phyloP scores from a whole-genome alignment of 192 early-diverging fungal species.

The Haplosporangium gracile region DNA sequence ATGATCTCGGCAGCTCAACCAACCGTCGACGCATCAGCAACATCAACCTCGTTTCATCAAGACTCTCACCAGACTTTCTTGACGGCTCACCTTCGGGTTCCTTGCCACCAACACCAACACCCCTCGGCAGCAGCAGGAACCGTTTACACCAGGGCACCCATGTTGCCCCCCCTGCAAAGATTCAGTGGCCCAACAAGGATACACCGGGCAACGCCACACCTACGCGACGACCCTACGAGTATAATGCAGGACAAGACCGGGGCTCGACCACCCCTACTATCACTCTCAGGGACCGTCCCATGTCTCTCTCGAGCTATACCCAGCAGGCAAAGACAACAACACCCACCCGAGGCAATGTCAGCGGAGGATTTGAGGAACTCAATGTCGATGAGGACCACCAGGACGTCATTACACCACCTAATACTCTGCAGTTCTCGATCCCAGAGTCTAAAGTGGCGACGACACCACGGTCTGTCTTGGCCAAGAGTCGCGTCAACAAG shows the following conservation, averaged over 20 bases:
- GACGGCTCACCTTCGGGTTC: slow-evolving; percentile 18
- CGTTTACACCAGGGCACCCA: background rate
- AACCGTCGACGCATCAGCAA: slow-evolving; percentile 29
- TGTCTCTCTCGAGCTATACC: slow-evolving; percentile 18
- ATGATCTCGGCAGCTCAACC: slow-evolving; percentile 25
- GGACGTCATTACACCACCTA: slow-evolving; percentile 35
- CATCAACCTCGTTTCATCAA: slow-evolving; percentile 18
- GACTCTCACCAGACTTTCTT: slow-evolving; percentile 25
- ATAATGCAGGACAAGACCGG: background rate
- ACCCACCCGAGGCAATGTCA: background rate
- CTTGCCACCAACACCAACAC: slow-evolving; percentile 42
- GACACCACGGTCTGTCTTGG: slow-evolving; percentile 32
- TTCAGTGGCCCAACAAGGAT: slow-evolving; percentile 13
- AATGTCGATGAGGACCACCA: slow-evolving; percentile 29
- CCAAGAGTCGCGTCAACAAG: slow-evolving; percentile 37
- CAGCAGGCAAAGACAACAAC: background rate
- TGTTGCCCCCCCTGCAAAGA: background rate
- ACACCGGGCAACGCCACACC: slow-evolving; percentile 15
- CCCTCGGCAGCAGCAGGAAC: background rate
- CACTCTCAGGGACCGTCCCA: slow-evolving; percentile 24
- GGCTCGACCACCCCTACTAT: slow-evolving; percentile 32
- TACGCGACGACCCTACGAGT: slow-evolving; percentile 5
- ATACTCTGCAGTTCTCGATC: slow-evolving; percentile 33
- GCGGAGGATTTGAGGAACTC: slow-evolving; percentile 24
- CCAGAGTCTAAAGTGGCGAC: slow-evolving; percentile 27